Percentiles rank a stretch among this genome's conserved stretches.
phyloP scores from a whole-genome alignment of 805 yeast species.

The Metschnikowia gelsemii region DNA sequence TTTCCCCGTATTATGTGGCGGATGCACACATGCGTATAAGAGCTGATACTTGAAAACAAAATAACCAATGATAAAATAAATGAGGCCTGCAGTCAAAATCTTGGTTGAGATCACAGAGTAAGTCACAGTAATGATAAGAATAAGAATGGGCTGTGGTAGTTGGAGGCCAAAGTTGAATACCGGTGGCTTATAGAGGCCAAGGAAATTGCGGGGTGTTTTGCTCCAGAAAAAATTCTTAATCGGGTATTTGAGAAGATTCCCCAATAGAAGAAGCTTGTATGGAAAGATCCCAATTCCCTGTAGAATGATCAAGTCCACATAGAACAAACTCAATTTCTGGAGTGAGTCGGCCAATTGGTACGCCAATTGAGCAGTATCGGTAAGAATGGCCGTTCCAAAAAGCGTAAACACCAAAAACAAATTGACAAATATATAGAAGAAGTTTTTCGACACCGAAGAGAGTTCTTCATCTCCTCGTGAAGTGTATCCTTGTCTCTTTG shows the following conservation, averaged over 20 bases:
- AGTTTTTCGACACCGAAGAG: slow-evolving; percentile 86
- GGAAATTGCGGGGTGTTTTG: slow-evolving; percentile 80
- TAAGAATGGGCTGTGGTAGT: slow-evolving; percentile 86
- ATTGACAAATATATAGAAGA: slow-evolving; percentile 91
- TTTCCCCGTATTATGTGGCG: slow-evolving; percentile 94
- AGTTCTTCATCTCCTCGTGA: slow-evolving; percentile 92
- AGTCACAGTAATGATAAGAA: slow-evolving; percentile 78
- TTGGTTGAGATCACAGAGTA: slow-evolving; percentile 90
- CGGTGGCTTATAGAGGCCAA: slow-evolving; percentile 81
- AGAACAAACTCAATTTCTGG: slow-evolving; percentile 76
- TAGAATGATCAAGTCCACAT: slow-evolving; percentile 79
- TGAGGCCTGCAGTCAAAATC: slow-evolving; percentile 77
- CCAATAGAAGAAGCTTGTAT: slow-evolving; percentile 76
- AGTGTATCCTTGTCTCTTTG: slow-evolving; percentile 82
- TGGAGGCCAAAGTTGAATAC: slow-evolving; percentile 86
- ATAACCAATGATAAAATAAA: slow-evolving; percentile 82
- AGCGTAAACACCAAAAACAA: slow-evolving; percentile 90
- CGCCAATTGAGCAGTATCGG: slow-evolving; percentile 89
- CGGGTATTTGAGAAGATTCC: slow-evolving; percentile 74
- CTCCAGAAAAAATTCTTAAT: slow-evolving; percentile 53
- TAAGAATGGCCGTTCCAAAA: slow-evolving; percentile 87
- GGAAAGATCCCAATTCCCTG: slow-evolving; percentile 92
- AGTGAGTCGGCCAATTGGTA: slow-evolving; percentile 80
- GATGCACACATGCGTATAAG: slow-evolving; percentile 86
- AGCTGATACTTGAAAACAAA: slow-evolving; percentile 89